These are phyloP conservation scores for Actinidia polygama DNA, from an alignment of 179 eudicot species.

Conservation along the genomic window DNA sequence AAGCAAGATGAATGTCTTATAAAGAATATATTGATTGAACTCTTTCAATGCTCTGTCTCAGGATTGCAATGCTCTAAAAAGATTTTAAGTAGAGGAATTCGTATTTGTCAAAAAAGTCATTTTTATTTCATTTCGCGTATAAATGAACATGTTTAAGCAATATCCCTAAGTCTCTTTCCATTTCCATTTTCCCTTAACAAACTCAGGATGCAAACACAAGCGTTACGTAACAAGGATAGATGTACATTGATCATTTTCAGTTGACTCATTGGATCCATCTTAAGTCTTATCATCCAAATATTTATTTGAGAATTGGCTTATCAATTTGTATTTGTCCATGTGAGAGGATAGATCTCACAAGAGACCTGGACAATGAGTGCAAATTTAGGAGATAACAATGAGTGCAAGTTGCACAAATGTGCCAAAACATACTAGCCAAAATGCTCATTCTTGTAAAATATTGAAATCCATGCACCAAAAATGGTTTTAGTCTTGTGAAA, in stretches of 20 bases:
- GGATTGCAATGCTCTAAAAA: background rate
- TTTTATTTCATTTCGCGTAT: too few species aligned
- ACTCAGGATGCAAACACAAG: too few species aligned
- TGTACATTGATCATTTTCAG: background rate
- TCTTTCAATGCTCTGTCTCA: background rate
- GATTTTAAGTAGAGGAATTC: background rate
- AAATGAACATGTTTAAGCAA: too few species aligned
- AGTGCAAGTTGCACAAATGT: background rate
- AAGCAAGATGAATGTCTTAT: too few species aligned
- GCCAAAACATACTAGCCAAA: background rate
- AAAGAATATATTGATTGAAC: too few species aligned
- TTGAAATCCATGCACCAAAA: background rate
- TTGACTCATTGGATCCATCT: background rate
- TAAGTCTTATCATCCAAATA: background rate
- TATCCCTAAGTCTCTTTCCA: too few species aligned
- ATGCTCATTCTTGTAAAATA: background rate
- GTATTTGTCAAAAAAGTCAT: too few species aligned
- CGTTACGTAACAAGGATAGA: background rate
- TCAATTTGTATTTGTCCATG: too few species aligned
- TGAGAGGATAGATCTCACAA: background rate
- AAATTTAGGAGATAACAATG: background rate
- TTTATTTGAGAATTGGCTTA: too few species aligned
- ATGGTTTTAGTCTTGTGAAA: background rate
- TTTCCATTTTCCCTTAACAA: too few species aligned
- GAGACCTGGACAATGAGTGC: too few species aligned